Percentiles rank a stretch among this genome's conserved stretches.
Conservation (phyloP, 176 grass and related monocot species). For the Oryza brachyantha region DNA sequence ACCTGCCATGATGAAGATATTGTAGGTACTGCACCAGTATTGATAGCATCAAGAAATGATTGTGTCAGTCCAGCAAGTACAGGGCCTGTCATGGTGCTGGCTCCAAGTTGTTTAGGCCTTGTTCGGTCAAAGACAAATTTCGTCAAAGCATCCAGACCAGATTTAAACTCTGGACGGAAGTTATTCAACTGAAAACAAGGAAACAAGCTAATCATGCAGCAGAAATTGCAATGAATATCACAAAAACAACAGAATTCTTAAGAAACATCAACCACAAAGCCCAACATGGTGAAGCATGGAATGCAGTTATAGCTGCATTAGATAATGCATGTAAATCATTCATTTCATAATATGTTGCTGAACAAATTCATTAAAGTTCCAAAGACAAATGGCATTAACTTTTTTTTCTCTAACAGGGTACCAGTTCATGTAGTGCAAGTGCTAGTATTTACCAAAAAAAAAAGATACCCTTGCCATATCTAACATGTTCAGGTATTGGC, state of each 20-base stretch:
- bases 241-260: neutral
- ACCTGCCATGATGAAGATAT: constrained; percentile 99
- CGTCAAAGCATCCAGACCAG: constrained; percentile 80
- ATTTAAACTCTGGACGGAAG: constrained; percentile 79
- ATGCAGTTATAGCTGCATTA: neutral
- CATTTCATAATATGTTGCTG: too few species aligned
- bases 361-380: too few species aligned
- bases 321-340: neutral
- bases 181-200: constrained; percentile 65
- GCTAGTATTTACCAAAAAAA: neutral
- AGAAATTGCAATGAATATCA: neutral
- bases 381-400: too few species aligned
- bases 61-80: constrained; percentile 92
- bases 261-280: constrained; percentile 9
- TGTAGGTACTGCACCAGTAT: constrained; percentile 82
- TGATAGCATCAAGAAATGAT: constrained; percentile 96
- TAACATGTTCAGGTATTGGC: neutral
- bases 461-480: neutral
- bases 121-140: constrained; percentile 95
- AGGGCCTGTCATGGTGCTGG: constrained; percentile 92
- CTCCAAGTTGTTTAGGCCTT: constrained; percentile 89
- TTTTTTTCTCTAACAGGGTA: neutral
- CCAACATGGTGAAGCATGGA: neutral
- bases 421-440: neutral
- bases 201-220: constrained; percentile 19